phyloP scores from a whole-genome alignment of 2,329 filamentous ascomycete species.

The Bisporella sp. region DNA sequence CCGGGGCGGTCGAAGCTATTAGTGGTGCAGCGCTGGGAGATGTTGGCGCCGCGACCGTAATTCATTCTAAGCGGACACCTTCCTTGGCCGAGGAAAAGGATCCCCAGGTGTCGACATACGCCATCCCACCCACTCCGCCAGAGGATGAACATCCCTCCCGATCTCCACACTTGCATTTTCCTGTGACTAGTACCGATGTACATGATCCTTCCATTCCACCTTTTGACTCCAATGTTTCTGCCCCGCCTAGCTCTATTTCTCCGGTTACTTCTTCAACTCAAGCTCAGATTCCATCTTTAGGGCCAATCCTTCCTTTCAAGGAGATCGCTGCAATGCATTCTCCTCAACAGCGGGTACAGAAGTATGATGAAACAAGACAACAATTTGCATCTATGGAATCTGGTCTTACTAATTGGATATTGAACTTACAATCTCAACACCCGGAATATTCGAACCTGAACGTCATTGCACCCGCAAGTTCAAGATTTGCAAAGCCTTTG shows the following conservation, averaged over 20 bases:
- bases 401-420: conserved; percentile 59
- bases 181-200: not conserved
- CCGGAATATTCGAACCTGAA: conserved; percentile 39
- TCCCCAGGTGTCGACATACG: conserved; percentile 29
- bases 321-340: conserved; percentile 69
- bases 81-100: conserved; percentile 41
- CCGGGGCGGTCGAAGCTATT: no score
- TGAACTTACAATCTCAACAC: conserved; percentile 36
- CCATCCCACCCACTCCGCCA: conserved; percentile 30
- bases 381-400: conserved; percentile 68
- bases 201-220: conserved; percentile 2
- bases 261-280: conserved; percentile 9
- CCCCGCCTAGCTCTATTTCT: conserved; percentile 9
- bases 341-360: conserved; percentile 60
- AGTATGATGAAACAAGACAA: conserved; percentile 65
- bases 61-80: conserved; percentile 17
- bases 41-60: conserved; percentile 4
- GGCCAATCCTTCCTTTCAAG: conserved; percentile 43
- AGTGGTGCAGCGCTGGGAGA: not conserved
- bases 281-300: conserved; percentile 1
- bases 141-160: conserved; percentile 33
- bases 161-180: conserved; percentile 15
- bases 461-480: no score
- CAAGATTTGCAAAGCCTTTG: not conserved
- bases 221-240: not conserved